phyloP scores from a whole-genome alignment of 2,329 filamentous ascomycete genomes.

The Mycocentrospora acerina region DNA sequence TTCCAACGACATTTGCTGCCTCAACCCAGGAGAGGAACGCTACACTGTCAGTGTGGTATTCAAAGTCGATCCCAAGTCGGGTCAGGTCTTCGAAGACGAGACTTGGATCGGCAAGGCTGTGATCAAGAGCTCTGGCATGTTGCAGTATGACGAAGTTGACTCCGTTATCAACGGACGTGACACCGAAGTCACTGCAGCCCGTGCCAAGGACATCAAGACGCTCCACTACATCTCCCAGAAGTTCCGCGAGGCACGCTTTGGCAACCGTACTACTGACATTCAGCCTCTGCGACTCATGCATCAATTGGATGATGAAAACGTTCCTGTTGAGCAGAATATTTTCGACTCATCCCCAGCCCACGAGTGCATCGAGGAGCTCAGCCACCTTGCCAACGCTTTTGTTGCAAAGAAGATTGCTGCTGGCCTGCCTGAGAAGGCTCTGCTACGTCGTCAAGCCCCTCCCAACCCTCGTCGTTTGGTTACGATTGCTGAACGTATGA shows the following conservation, averaged over 20 bases:
- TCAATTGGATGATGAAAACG: constrained; percentile 96
- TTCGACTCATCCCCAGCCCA: constrained; percentile 88
- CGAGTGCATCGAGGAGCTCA: constrained; percentile 91
- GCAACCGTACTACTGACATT: constrained; percentile 74
- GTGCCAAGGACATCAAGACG: constrained; percentile 75
- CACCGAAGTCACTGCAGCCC: constrained; percentile 65
- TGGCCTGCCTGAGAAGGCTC: constrained; percentile 84
- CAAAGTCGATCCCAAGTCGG: constrained; percentile 79
- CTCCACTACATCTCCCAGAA: constrained; percentile 81
- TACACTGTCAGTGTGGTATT: constrained; percentile 92
- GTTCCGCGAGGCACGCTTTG: constrained; percentile 85
- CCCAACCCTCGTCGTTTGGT: constrained; percentile 87
- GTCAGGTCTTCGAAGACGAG: constrained; percentile 77
- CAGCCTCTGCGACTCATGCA: constrained; percentile 86
- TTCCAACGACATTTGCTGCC: constrained; percentile 82
- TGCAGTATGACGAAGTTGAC: constrained; percentile 85
- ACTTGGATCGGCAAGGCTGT: constrained; percentile 93
- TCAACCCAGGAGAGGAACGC: constrained; percentile 83
- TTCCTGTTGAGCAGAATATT: constrained; percentile 93
- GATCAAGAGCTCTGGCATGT: constrained; percentile 85
- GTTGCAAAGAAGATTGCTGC: constrained; percentile 81
- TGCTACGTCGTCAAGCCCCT: constrained; percentile 81
- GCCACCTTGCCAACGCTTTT: constrained; percentile 87
- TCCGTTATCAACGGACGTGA: constrained; percentile 70
- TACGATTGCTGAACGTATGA: constrained; percentile 92